phyloP scores from a whole-genome alignment of 805 yeast genomes.

The Pichia scutulata region DNA sequence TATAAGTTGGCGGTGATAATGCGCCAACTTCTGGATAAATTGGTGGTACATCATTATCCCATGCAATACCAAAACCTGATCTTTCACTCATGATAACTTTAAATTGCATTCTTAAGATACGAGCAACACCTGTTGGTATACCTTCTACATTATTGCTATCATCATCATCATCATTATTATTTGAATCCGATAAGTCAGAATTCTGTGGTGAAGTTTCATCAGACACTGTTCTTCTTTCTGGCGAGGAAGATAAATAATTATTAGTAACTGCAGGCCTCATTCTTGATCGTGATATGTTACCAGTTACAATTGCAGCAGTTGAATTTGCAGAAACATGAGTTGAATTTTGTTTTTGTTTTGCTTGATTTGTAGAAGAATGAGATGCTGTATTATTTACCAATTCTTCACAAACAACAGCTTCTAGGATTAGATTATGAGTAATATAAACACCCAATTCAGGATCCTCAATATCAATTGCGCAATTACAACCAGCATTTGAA shows the following conservation, averaged over 20 bases:
- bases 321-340: slow-evolving; percentile 11
- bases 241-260: neutral
- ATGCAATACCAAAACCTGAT: slow-evolving; percentile 91
- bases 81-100: slow-evolving; percentile 77
- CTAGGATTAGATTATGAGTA: slow-evolving; percentile 70
- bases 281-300: slow-evolving; percentile 2
- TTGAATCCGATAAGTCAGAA: slow-evolving; percentile 24
- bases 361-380: slow-evolving; percentile 15
- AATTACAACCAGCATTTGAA: slow-evolving; percentile 34
- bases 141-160: slow-evolving; percentile 42
- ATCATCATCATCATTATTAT: no score
- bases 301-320: slow-evolving; percentile 12
- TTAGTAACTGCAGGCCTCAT: neutral
- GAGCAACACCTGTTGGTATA: slow-evolving; percentile 89
- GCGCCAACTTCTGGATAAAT: slow-evolving; percentile 80
- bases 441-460: slow-evolving; percentile 72
- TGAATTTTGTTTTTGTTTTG: slow-evolving; percentile 14
- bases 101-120: slow-evolving; percentile 93
- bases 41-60: slow-evolving; percentile 99
- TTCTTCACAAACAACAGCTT: slow-evolving; percentile 94
- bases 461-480: slow-evolving; percentile 77
- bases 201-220: slow-evolving; percentile 17
- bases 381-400: slow-evolving; percentile 32
- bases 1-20: slow-evolving; percentile 81
- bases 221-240: slow-evolving; percentile 1